Percentiles rank a stretch among this genome's conserved stretches.
Conservation (phyloP, 148 eudicot species). For the Camellia lanceoleosa region DNA sequence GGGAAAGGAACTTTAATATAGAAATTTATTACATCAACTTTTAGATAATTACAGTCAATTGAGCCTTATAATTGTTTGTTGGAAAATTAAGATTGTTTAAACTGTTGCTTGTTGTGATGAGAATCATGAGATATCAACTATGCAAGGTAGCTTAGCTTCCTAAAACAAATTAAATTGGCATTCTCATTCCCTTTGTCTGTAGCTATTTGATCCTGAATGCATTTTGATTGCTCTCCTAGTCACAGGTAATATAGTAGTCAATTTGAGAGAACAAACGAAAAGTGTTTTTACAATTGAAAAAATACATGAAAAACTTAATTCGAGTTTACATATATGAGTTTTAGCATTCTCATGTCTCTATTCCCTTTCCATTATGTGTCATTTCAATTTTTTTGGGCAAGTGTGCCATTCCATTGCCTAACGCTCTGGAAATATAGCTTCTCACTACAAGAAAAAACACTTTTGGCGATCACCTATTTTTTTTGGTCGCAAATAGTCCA, state of each 20-base stretch:
- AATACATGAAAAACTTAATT: neutral
- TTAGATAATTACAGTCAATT: neutral
- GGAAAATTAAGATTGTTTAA: neutral
- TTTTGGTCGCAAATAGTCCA: no score
- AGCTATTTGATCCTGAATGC: constrained; percentile 9
- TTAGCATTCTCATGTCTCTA: neutral
- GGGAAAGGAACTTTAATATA: neutral
- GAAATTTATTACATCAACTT: constrained; percentile 1
- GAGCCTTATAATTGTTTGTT: neutral
- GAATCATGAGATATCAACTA: neutral
- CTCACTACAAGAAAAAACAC: no score
- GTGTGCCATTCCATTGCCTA: neutral
- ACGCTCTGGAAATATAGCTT: neutral
- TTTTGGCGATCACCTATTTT: no score
- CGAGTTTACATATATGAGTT: no score
- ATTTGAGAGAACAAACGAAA: neutral
- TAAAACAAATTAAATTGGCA: neutral
- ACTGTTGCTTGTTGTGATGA: neutral
- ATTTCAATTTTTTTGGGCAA: neutral
- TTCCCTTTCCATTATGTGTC: neutral
- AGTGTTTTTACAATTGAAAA: neutral
- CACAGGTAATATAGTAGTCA: neutral
- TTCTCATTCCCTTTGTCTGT: neutral
- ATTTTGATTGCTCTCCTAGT: neutral
- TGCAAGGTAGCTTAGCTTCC: neutral